phyloP scores from a whole-genome alignment of 2,329 filamentous ascomycete species.

The Botrytis fabae region DNA sequence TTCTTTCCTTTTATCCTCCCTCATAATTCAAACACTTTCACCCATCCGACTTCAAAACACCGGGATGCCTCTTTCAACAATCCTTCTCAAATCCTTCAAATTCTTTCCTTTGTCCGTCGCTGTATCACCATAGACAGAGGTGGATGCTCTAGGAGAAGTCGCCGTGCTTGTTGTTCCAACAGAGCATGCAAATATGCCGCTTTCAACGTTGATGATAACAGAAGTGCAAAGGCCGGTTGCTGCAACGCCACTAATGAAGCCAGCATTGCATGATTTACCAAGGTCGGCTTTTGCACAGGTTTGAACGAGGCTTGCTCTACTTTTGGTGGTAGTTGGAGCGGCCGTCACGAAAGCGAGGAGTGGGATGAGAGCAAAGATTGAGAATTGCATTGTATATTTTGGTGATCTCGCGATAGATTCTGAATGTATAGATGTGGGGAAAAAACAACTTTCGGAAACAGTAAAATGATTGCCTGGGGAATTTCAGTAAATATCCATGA shows the following conservation, averaged over 20 bases:
- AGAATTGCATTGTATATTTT: neutral
- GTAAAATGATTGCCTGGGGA: neutral
- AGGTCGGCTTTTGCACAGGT: neutral
- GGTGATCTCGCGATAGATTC: neutral
- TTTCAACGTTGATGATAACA: neutral
- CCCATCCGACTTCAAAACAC: neutral
- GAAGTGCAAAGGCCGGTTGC: neutral
- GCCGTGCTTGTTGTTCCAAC: neutral
- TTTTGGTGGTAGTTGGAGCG: neutral
- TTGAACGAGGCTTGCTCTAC: neutral
- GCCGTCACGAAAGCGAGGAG: neutral
- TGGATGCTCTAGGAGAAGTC: neutral
- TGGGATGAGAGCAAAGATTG: neutral
- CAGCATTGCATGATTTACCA: neutral
- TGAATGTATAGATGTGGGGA: neutral
- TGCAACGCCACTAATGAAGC: neutral
- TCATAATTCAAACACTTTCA: neutral
- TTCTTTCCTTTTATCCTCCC: neutral
- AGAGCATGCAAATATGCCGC: neutral
- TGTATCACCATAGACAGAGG: neutral
- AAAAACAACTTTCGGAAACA: neutral
- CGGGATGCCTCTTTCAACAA: neutral
- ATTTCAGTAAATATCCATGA: neutral
- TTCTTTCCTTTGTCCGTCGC: neutral
- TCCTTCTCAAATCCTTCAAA: slow-evolving; percentile 2